phyloP scores from a whole-genome alignment of 495 filamentous ascomycete genomes.

The Delitschia confertaspora region DNA sequence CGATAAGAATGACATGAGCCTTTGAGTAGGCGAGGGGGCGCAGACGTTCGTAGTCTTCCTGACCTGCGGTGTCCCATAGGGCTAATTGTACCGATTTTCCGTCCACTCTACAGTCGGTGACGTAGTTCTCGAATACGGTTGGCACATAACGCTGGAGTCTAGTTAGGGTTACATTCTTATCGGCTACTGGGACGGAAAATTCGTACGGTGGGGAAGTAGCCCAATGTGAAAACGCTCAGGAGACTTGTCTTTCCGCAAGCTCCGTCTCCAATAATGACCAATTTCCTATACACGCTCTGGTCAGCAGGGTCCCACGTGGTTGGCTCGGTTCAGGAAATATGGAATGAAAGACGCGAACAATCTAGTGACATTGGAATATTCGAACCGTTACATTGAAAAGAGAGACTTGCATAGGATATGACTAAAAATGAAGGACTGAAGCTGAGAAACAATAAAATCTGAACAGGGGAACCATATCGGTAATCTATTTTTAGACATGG shows the following conservation, averaged over 20 bases:
- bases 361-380: too few relatives aligned
- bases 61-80: constrained; percentile 42
- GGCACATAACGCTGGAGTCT: constrained; percentile 31
- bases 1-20: constrained; percentile 95
- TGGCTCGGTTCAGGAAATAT: too few relatives aligned
- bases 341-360: too few relatives aligned
- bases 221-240: constrained; percentile 94
- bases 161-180: constrained; percentile 14
- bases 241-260: constrained; percentile 98
- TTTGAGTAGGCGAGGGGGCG: constrained; percentile 94
- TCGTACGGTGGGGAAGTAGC: constrained; percentile 95
- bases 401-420: too few relatives aligned
- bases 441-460: constrained; percentile 23
- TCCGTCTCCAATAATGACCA: constrained; percentile 98
- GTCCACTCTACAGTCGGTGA: constrained; percentile 41
- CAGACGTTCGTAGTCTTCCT: constrained; percentile 53
- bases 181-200: constrained; percentile 9
- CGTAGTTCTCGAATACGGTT: constrained; percentile 43
- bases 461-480: constrained; percentile 22
- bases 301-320: constrained; percentile 23
- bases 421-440: constrained; percentile 2
- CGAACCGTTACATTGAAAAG: too few relatives aligned
- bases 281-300: constrained; percentile 56
- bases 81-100: constrained; percentile 42
- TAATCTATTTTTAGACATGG: constrained; percentile 26